Percentiles rank a stretch among this genome's conserved stretches.
These are phyloP conservation scores for Podospora tetraspora DNA, from an alignment of 495 filamentous ascomycete genomes.

Conservation along the genomic window DNA sequence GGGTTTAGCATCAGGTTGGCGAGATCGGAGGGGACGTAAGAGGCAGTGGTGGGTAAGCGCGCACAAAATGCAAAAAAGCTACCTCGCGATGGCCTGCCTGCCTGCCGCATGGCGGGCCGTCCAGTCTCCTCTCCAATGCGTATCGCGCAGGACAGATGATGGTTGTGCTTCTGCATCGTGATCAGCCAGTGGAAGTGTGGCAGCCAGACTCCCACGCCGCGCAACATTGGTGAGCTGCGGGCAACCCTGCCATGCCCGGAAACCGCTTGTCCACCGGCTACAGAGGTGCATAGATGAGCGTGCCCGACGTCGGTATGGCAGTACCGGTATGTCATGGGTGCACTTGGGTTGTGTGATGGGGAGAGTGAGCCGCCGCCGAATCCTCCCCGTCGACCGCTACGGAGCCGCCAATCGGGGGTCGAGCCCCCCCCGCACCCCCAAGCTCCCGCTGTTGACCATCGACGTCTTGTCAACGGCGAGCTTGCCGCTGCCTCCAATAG, in stretches of 20 bases:
- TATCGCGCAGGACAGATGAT: not conserved
- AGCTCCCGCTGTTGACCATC: constrained; percentile 1
- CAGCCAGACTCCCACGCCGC: constrained; percentile 7
- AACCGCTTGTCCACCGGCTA: not conserved
- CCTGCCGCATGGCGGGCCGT: not conserved
- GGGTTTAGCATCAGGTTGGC: not conserved
- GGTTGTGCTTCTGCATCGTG: not conserved
- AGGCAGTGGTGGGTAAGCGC: not conserved
- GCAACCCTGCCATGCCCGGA: not conserved
- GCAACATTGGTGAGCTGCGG: constrained; percentile 10
- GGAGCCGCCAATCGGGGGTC: constrained; percentile 7
- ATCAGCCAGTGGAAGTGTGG: not conserved
- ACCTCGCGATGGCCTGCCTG: not conserved
- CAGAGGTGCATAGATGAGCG: not conserved
- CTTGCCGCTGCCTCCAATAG: not conserved
- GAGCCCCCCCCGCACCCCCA: not conserved
- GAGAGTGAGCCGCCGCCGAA: constrained; percentile 1
- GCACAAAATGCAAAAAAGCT: not conserved
- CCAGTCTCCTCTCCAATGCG: not conserved
- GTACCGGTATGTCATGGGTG: not conserved
- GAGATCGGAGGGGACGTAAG: not conserved
- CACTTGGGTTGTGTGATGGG: not conserved
- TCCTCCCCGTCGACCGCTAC: not conserved
- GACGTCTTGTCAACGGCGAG: not conserved
- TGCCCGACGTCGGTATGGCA: not conserved